These are phyloP conservation scores for Gossypium turneri DNA, from an alignment of 345 rosid genomes.

Conservation along the genomic window DNA sequence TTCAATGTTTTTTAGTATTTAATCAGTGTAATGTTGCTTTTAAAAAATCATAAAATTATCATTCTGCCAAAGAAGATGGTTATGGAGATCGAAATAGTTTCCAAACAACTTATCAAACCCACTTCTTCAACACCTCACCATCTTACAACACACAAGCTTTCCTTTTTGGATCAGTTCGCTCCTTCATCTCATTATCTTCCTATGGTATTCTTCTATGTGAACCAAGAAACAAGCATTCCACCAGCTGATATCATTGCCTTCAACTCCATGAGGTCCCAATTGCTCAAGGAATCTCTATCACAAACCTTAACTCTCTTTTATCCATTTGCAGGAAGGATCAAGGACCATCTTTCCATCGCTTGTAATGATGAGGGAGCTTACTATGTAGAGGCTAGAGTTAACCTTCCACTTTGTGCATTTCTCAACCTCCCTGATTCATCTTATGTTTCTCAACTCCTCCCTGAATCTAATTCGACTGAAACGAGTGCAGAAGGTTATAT, in stretches of 20 bases:
- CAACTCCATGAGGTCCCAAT: not conserved
- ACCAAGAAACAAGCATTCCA: not conserved
- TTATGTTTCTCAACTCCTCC: not conserved
- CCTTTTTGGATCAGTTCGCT: not conserved
- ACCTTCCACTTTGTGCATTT: no score
- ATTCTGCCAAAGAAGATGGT: no score
- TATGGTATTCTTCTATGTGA: not conserved
- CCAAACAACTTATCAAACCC: not conserved
- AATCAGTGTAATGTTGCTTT: no score
- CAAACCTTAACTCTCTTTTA: conserved; percentile 18
- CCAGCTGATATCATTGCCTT: not conserved
- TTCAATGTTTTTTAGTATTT: no score
- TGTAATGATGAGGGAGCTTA: conserved; percentile 21
- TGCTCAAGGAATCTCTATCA: conserved; percentile 15
- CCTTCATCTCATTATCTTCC: not conserved
- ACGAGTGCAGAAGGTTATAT: no score
- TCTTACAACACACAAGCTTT: not conserved
- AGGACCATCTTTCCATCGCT: conserved; percentile 14
- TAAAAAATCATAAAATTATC: no score
- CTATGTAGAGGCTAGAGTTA: no score
- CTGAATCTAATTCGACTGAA: not conserved
- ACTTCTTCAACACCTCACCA: conserved; percentile 5
- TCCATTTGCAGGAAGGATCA: conserved; percentile 25
- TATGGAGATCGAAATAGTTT: no score
- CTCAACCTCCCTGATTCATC: no score